Percentiles rank a stretch among this genome's conserved stretches.
Evolutionary conservation across 1,284 basidiomycete genomes (phyloP).

Genomic region (Moesziomyces aphidis): DNA sequence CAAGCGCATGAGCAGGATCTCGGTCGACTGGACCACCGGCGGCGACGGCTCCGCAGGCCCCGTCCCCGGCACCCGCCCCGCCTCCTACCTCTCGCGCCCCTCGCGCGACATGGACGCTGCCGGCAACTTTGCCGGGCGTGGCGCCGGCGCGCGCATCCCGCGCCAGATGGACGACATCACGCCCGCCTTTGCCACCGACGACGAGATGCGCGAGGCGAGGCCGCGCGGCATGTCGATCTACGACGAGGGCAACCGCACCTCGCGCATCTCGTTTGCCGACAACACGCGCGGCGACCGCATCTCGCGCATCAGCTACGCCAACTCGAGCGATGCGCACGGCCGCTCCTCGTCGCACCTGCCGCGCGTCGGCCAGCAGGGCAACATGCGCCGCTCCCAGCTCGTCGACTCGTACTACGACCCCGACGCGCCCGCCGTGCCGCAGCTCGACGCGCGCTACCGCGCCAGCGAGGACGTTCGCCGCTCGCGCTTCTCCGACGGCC

Average conservation of each 20-base stretch:
- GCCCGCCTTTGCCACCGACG: slow-evolving; percentile 40
- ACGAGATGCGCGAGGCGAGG: slow-evolving; percentile 54
- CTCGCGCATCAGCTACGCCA: slow-evolving; percentile 58
- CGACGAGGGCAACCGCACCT: slow-evolving; percentile 49
- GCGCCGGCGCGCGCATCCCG: slow-evolving; percentile 47
- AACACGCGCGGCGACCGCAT: slow-evolving; percentile 57
- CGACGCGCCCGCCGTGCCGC: slow-evolving; percentile 51
- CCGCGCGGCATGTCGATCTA: slow-evolving; percentile 52
- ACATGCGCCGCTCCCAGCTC: slow-evolving; percentile 39
- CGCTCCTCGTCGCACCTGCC: slow-evolving; percentile 39
- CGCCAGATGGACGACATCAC: slow-evolving; percentile 54
- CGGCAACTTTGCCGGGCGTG: slow-evolving; percentile 49
- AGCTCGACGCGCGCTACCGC: slow-evolving; percentile 38
- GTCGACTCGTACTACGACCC: slow-evolving; percentile 58
- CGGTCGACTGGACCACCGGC: slow-evolving; percentile 60
- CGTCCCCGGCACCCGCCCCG: slow-evolving; percentile 56
- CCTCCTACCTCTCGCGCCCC: slow-evolving; percentile 49
- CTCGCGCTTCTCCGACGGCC: slow-evolving; percentile 37
- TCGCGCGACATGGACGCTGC: slow-evolving; percentile 43
- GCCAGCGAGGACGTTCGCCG: slow-evolving; percentile 39
- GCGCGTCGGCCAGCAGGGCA: slow-evolving; percentile 38
- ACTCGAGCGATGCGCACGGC: slow-evolving; percentile 49
- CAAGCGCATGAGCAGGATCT: slow-evolving; percentile 65
- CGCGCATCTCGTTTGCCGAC: slow-evolving; percentile 55
- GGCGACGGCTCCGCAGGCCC: slow-evolving; percentile 61